Conservation (phyloP, 371 early-diverging fungal genomes). For the Catenaria anguillulae region DNA sequence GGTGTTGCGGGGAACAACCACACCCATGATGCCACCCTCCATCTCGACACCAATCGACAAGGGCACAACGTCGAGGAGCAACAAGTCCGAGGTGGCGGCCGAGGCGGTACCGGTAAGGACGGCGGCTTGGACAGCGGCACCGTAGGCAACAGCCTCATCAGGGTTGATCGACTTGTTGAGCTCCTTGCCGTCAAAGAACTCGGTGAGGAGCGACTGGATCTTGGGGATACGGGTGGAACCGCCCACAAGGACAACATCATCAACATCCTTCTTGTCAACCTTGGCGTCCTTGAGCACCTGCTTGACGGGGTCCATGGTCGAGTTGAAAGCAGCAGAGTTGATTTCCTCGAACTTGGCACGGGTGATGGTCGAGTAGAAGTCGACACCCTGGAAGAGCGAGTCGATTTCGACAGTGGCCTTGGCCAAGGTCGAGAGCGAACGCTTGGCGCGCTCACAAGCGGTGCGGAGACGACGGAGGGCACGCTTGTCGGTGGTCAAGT, state of each 20-base stretch:
- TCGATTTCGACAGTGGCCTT: slow-evolving; percentile 41
- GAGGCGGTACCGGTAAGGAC: slow-evolving; percentile 57
- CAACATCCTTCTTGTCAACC: slow-evolving; percentile 51
- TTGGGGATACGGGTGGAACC: slow-evolving; percentile 97
- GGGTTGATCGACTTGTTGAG: slow-evolving; percentile 64
- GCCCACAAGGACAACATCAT: slow-evolving; percentile 90
- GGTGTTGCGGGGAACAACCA: slow-evolving; percentile 71
- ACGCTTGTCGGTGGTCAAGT: slow-evolving; percentile 7
- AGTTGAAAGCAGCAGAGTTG: slow-evolving; percentile 52
- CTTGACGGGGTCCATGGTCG: slow-evolving; percentile 57
- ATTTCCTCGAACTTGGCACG: slow-evolving; percentile 72
- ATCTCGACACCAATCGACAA: slow-evolving; percentile 87
- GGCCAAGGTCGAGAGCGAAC: slow-evolving; percentile 37
- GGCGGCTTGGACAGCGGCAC: slow-evolving; percentile 95
- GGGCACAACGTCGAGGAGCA: slow-evolving; percentile 79
- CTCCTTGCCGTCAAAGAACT: slow-evolving; percentile 77
- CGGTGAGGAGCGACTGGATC: slow-evolving; percentile 66
- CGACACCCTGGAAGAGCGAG: slow-evolving; percentile 40
- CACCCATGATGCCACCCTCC: slow-evolving; percentile 71
- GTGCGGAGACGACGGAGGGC: slow-evolving; percentile 19
- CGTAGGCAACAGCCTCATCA: slow-evolving; percentile 96
- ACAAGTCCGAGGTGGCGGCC: slow-evolving; percentile 50
- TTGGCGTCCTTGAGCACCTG: slow-evolving; percentile 53
- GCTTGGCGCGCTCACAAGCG: slow-evolving; percentile 33
- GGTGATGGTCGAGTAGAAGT: slow-evolving; percentile 57